Base-by-base conservation (phyloP, 345 rosid species). In the Syzygium aqueum region DNA sequence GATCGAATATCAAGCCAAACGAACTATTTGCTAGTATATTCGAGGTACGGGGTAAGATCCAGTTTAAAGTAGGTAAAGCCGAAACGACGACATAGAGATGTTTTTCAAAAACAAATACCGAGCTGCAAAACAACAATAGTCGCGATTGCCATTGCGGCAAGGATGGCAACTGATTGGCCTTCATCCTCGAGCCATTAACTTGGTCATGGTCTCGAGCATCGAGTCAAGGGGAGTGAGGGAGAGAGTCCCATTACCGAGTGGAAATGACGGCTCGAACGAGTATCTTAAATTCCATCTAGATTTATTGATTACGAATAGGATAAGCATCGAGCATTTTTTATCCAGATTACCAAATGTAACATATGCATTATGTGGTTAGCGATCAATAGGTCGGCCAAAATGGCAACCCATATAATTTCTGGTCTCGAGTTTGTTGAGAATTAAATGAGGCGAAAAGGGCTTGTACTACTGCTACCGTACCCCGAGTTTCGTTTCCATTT, bases 271-370 rank as follows among this genome's bases (percentile, higher is more conserved):
- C 46, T 43, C 46, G 46, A 43, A 6, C 7, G 0, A 6, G 46
- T 6, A 43, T 6, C 46, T 43, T 6, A 43, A 43, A 43, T 43
- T 43, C 46, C 6, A 43, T 43, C 46, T 43, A 43, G 46, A 43
- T 43, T 5, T 43, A 43, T 43, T 43, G 46, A 43, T 43, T 43
- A 43, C 7, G 46, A n/a, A n/a, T 11, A 11, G 27, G 15, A 0
- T 10, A 11, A 25, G 3, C 8, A 57, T 11, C 0, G 1, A 1
- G 12, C 33, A 12, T 3, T 4, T 43, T 61, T 3, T 3, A n/a
- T n/a, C n/a, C 4, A 2, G 17, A 61, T 13, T 61, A 1, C 33
- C 0, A 2, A 61, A 61, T 7, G 25, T 7, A 12, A 61, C 17
- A 2, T n/a, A 12, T 3, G 28, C 5, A 33, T 2, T 14, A 63